Conservation (phyloP, 2,329 filamentous ascomycete species). For the Seiridium unicorne region DNA sequence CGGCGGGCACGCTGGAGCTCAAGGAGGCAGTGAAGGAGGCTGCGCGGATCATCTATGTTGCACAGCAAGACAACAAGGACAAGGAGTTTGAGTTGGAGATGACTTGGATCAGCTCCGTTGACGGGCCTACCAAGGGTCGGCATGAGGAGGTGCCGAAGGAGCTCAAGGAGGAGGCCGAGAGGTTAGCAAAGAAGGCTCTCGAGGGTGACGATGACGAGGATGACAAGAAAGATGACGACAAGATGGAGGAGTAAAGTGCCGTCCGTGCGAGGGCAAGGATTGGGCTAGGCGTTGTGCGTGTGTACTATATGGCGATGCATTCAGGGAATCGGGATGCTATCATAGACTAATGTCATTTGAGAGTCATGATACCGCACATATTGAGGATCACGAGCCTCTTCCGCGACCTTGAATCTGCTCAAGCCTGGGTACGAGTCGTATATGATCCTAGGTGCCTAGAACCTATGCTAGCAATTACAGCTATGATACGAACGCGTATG, state of each 20-base stretch:
- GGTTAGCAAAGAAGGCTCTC: slow-evolving; percentile 84
- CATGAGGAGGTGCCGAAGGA: slow-evolving; percentile 94
- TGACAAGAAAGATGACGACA: slow-evolving; percentile 64
- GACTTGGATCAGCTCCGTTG: slow-evolving; percentile 88
- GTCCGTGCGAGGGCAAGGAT: neutral
- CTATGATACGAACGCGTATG: too few relatives aligned
- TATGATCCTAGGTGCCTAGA: too few relatives aligned
- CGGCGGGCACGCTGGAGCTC: slow-evolving; percentile 72
- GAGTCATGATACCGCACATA: slow-evolving; percentile 3
- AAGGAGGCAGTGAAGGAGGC: slow-evolving; percentile 93
- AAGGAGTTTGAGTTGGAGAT: slow-evolving; percentile 99
- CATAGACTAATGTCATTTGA: slow-evolving; percentile 12
- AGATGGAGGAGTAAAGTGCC: slow-evolving; percentile 79
- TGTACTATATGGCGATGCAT: slow-evolving; percentile 13
- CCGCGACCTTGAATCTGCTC: too few relatives aligned
- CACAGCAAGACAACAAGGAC: slow-evolving; percentile 98
- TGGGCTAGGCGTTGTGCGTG: slow-evolving; percentile 5
- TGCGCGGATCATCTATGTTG: slow-evolving; percentile 93
- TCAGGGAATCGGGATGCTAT: neutral
- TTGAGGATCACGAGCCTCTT: neutral
- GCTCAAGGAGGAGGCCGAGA: slow-evolving; percentile 86
- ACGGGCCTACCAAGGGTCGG: slow-evolving; percentile 87
- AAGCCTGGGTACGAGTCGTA: too few relatives aligned
- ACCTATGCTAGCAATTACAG: too few relatives aligned
- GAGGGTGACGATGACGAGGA: slow-evolving; percentile 81